These are phyloP conservation scores for Seiridium cupressi DNA, from an alignment of 2,329 filamentous ascomycete species.

Conservation along the genomic window DNA sequence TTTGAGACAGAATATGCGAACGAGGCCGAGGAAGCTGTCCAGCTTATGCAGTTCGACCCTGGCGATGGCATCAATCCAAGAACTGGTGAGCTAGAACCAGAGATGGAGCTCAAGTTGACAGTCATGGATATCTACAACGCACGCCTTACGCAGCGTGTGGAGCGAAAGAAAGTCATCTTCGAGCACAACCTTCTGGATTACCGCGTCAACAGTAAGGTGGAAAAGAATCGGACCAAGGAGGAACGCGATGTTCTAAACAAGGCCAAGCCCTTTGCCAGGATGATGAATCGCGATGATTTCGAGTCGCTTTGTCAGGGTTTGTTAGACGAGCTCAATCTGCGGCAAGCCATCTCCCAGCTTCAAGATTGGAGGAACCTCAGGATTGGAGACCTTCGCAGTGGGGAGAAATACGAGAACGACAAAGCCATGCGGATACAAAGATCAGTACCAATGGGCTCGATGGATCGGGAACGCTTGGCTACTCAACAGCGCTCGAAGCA, in stretches of 20 bases:
- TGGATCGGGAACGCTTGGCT: conserved; percentile 78
- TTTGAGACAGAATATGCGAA: conserved; percentile 98
- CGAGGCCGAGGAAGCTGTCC: conserved; percentile 95
- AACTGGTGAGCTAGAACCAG: conserved; percentile 85
- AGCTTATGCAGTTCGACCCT: conserved; percentile 97
- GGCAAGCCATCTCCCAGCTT: conserved; percentile 83
- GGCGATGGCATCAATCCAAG: conserved; percentile 83
- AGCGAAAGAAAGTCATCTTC: conserved; percentile 95
- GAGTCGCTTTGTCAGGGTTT: conserved; percentile 81
- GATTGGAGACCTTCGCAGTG: conserved; percentile 80
- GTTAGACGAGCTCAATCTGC: conserved; percentile 85
- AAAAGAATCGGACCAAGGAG: conserved; percentile 96
- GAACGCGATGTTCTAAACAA: conserved; percentile 89
- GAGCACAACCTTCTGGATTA: conserved; percentile 94
- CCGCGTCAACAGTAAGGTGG: conserved; percentile 80
- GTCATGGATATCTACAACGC: conserved; percentile 99
- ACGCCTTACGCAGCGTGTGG: conserved; percentile 82
- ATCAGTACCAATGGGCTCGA: conserved; percentile 70
- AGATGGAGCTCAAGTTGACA: conserved; percentile 95
- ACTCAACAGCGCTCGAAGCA: conserved; percentile 69
- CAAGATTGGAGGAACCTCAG: conserved; percentile 90
- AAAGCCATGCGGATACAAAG: conserved; percentile 75
- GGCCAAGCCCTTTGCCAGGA: conserved; percentile 90
- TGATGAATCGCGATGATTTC: conserved; percentile 95
- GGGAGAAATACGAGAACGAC: conserved; percentile 90